Percentiles rank a stretch among this genome's conserved stretches.
These are phyloP conservation scores for Colletotrichum zoysiae DNA, from an alignment of 2,329 filamentous ascomycete species.

Conservation along the genomic window DNA sequence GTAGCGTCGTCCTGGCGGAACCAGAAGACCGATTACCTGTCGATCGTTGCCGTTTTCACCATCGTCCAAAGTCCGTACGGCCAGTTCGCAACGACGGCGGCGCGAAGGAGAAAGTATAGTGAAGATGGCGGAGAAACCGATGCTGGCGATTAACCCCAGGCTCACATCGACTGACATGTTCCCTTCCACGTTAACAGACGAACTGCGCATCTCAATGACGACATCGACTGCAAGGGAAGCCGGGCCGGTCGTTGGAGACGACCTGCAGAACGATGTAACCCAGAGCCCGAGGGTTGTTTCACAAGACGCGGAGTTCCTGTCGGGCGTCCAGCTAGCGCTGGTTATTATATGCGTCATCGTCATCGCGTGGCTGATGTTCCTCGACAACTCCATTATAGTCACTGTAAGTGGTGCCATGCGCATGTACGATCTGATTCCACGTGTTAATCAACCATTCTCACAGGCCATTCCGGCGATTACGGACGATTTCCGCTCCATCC, in stretches of 20 bases:
- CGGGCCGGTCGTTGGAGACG: neutral
- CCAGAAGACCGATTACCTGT: neutral
- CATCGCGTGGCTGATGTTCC: conserved; percentile 44
- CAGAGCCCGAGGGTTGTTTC: neutral
- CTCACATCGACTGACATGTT: conserved; percentile 32
- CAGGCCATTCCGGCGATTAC: conserved; percentile 53
- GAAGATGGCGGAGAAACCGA: conserved; percentile 15
- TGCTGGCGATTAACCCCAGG: conserved; percentile 9
- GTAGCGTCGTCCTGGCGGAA: neutral
- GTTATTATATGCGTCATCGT: conserved; percentile 42
- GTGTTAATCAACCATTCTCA: neutral
- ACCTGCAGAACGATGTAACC: neutral
- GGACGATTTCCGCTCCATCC: conserved; percentile 52
- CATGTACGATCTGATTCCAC: too few species aligned
- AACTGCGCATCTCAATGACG: neutral
- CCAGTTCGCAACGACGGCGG: neutral
- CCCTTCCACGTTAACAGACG: conserved; percentile 4
- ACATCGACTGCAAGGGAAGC: neutral
- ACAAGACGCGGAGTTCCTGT: conserved; percentile 3
- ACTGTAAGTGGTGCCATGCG: conserved; percentile 47
- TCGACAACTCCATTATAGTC: conserved; percentile 52
- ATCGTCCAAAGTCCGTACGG: conserved; percentile 15
- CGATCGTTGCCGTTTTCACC: neutral
- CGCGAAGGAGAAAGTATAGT: conserved; percentile 22
- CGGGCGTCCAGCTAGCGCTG: conserved; percentile 44